These are phyloP conservation scores for Lichtheimia hyalospora DNA, from an alignment of 371 early-diverging fungal genomes.

Conservation along the genomic window DNA sequence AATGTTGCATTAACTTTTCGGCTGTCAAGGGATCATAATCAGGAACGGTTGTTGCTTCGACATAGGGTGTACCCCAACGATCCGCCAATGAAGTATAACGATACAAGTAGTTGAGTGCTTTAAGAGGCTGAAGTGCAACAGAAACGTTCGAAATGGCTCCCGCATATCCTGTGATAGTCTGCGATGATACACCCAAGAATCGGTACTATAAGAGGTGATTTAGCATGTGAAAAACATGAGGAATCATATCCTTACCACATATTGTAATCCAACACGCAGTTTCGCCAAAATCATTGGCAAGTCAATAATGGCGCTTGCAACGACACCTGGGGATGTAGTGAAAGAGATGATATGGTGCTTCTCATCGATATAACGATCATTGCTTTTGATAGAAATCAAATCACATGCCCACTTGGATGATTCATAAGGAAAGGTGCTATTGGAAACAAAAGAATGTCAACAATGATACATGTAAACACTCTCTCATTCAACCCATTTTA, in stretches of 20 bases:
- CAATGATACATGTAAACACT: no score
- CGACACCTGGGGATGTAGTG: conserved; percentile 75
- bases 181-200: conserved; percentile 50
- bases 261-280: conserved; percentile 44
- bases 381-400: conserved; percentile 55
- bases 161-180: conserved; percentile 60
- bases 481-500: conserved; percentile 11
- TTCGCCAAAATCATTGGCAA: conserved; percentile 46
- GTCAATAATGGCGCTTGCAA: conserved; percentile 62
- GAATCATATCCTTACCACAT: conserved; percentile 27
- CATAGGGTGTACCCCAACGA: conserved; percentile 46
- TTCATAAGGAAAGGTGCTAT: conserved; percentile 67
- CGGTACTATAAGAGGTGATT: conserved; percentile 27
- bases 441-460: neutral
- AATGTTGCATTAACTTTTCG: conserved; percentile 29
- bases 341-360: conserved; percentile 37
- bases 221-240: no score
- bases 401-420: conserved; percentile 79
- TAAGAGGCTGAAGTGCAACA: conserved; percentile 45
- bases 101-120: conserved; percentile 37
- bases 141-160: conserved; percentile 55
- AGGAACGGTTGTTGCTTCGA: conserved; percentile 24
- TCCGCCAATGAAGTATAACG: conserved; percentile 47
- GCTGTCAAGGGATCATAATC: conserved; percentile 27
- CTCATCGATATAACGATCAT: conserved; percentile 41